Conservation (phyloP, 495 filamentous ascomycete genomes). For the Neurospora sublineolata region DNA sequence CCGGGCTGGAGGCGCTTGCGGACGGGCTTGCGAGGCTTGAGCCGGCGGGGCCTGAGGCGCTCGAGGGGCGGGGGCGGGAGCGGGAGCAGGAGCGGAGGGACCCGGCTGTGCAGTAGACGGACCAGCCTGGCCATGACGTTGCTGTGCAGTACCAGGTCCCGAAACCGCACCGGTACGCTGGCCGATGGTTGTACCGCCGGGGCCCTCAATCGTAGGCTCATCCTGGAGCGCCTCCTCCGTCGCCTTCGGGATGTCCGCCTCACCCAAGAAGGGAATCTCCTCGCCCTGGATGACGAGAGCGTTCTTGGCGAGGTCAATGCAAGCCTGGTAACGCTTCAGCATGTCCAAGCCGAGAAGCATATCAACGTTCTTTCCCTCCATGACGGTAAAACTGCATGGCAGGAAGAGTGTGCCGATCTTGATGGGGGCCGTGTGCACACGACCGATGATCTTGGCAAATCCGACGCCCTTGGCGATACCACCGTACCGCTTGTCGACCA, state of each 20-base stretch:
- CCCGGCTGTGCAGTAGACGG: conserved; percentile 1
- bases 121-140: conserved; percentile 5
- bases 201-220: conserved; percentile 78
- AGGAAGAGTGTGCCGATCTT: conserved; percentile 82
- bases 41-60: conserved; percentile 1
- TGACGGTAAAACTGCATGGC: conserved; percentile 95
- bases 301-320: conserved; percentile 72
- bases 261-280: conserved; percentile 80
- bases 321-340: conserved; percentile 87
- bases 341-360: conserved; percentile 91
- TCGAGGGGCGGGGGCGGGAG: conserved; percentile 6
- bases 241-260: conserved; percentile 82
- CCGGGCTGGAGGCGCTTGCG: conserved; percentile 14
- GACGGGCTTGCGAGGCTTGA: neutral
- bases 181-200: conserved; percentile 76
- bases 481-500: conserved; percentile 84
- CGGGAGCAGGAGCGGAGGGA: conserved; percentile 24
- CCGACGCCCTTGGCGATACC: conserved; percentile 90
- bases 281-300: conserved; percentile 77
- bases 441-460: conserved; percentile 85
- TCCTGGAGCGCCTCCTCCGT: conserved; percentile 58
- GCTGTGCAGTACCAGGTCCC: conserved; percentile 29
- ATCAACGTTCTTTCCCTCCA: conserved; percentile 98
- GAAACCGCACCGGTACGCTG: conserved; percentile 73
- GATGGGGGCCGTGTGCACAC: conserved; percentile 87